These are phyloP conservation scores for Diophrys sp. DNA, from an alignment of 73 alveolate genomes.

Conservation along the genomic window DNA sequence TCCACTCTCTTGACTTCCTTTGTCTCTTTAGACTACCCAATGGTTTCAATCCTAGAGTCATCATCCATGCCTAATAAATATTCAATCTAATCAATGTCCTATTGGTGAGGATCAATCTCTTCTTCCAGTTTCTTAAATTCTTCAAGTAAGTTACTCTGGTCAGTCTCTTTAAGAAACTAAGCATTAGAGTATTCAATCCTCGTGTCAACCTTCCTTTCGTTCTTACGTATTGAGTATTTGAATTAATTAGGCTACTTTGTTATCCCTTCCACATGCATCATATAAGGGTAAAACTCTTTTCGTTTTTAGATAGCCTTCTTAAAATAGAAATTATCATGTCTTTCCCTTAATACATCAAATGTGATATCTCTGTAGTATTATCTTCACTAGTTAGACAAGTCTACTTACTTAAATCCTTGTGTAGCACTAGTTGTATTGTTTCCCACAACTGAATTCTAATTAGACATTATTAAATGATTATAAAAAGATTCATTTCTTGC, in stretches of 20 bases:
- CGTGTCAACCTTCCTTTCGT: neutral
- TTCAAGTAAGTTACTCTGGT: neutral
- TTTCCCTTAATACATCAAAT: slow-evolving; percentile 31
- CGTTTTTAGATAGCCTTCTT: slow-evolving; percentile 33
- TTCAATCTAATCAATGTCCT: neutral
- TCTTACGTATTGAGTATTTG: neutral
- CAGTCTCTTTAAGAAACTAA: neutral
- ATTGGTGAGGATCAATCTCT: neutral
- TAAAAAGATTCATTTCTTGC: neutral
- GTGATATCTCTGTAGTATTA: slow-evolving; percentile 35
- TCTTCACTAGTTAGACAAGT: slow-evolving; percentile 12
- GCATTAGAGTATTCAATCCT: neutral
- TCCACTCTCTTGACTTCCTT: neutral
- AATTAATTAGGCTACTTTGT: neutral
- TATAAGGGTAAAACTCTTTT: slow-evolving; percentile 10
- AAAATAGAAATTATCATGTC: slow-evolving; percentile 48
- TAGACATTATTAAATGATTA: no score
- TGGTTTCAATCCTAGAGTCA: no score
- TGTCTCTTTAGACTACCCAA: no score
- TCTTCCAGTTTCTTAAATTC: neutral
- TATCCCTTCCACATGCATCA: neutral
- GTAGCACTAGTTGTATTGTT: no score
- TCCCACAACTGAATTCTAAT: no score
- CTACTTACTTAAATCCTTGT: no score
- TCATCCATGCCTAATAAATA: neutral